Base-by-base conservation (phyloP, 2,329 filamentous ascomycete species). In the Pseudogymnoascus sp. region DNA sequence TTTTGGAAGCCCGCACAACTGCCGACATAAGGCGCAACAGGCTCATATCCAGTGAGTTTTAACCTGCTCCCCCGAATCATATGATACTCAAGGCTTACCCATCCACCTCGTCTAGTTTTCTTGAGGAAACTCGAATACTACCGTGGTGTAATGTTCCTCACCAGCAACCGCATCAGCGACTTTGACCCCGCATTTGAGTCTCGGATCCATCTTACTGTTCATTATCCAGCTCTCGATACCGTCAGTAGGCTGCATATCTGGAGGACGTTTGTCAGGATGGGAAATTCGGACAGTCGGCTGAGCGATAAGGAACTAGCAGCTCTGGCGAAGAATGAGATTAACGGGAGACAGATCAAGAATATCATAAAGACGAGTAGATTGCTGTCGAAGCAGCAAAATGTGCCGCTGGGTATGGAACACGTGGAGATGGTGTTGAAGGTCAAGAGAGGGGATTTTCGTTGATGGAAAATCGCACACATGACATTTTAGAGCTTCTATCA, bases 1-100 rank as follows among this genome's bases (percentile, higher is more conserved):
- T 86, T 73, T 67, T 74, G 1, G 69, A 72, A 57, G 65, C 65
- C 3, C 65, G 65, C 43, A 63, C 63, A 7, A 62, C 67, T 5
- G 64, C 71, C 59, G 72, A 75, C 63, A 66, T 76, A 3, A 68
- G 74, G 61, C 71, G 75, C 54, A 78, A 78, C 68, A 72, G 71
- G 58, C 66, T 78, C 25, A 73, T 76, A 20, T 69, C 43, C 8
- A 30, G 43, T 50, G 14, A 30, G 43, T 50, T 30, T 12, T 18
- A 3, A 47, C 4, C 14, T 11, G 6, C 2, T 12, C n/a, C n/a
- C 25, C 4, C 14, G 2, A 3, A 14, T n/a, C 22, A n/a, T 25
- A 50, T 12, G 14, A 8, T 30, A 28, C 22, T 16, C n/a, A 1
- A 16, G 3, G 25, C 43, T 50, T 30, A 50, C 25, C n/a, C 6